A percentile compares a stretch with the other conserved stretches of the same genome.
phyloP scores from a whole-genome alignment of 1,284 basidiomycete species.

The Cryptococcus neoformans region DNA sequence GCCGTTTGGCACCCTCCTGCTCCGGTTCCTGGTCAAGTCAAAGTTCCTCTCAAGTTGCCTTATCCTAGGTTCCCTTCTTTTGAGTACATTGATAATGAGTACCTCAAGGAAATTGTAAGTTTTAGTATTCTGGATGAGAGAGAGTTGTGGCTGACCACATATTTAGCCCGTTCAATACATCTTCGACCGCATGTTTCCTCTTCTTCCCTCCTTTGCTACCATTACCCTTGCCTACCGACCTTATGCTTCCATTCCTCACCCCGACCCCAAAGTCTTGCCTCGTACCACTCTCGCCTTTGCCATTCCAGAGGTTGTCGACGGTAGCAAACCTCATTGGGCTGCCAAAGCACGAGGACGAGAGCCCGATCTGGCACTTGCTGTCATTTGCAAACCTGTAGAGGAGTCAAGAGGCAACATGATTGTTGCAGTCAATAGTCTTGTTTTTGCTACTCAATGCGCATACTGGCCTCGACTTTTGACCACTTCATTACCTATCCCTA shows the following conservation, averaged over 20 bases:
- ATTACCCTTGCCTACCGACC: slow-evolving; percentile 9
- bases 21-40: slow-evolving; percentile 2
- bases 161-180: slow-evolving; percentile 29
- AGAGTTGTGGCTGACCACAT: slow-evolving; percentile 1
- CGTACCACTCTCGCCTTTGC: slow-evolving; percentile 17
- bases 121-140: background rate
- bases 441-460: slow-evolving; percentile 29
- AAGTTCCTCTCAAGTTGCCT: slow-evolving; percentile 18
- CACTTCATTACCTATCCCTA: background rate
- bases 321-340: slow-evolving; percentile 7
- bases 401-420: slow-evolving; percentile 11
- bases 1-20: background rate
- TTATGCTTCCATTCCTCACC: slow-evolving; percentile 8
- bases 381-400: slow-evolving; percentile 9
- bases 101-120: slow-evolving; percentile 23
- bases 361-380: slow-evolving; percentile 28
- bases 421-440: slow-evolving; percentile 27
- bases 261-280: background rate
- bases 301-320: slow-evolving; percentile 19
- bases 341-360: slow-evolving; percentile 13
- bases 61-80: slow-evolving; percentile 18
- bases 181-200: slow-evolving; percentile 11
- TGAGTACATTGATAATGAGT: background rate
- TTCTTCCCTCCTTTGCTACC: slow-evolving; percentile 24
- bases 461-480: slow-evolving; percentile 17